Base-by-base conservation (phyloP, 495 filamentous ascomycete genomes). In the Hyaloscypha bicolor region DNA sequence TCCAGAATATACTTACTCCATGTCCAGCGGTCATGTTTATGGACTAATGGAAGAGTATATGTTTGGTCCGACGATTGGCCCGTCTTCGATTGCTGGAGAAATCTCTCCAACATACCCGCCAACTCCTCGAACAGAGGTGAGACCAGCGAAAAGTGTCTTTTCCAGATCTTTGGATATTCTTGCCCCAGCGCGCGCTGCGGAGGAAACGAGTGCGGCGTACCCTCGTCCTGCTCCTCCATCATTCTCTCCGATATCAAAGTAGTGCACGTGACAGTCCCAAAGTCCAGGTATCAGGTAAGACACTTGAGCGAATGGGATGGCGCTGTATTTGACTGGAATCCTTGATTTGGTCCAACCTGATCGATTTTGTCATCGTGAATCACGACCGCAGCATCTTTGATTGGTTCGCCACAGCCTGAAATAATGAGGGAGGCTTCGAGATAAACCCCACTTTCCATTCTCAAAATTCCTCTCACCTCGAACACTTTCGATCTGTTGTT, bases 181-280 rank as follows among this genome's bases (percentile, higher is more conserved):
- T 1, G 79, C 79, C 9, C 82, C 81, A 8, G 77, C 72, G 2
- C 75, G 66, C 11, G 63, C 63, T 8, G 63, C 61, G 19, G 61
- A 22, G 57, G 32, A 33, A 3, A 60, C 22, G 39, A 66, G 75
- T 52, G 51, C 51, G 32, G 11, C 45, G 31, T 35, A 62, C 6
- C 62, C 52, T 62, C 21, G 9, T 53, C 61, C 48, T 39, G 22
- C 22, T 32, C 51, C 51, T 1, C 45, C 25, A 56, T 71, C 69
- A 39, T 62, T 39, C 48, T 62, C 30, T 1, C 69, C 60, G 16
- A 72, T 73, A 52, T 68, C 70, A 25, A 57, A 42, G 67, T 79
- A 84, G 67, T 86, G 83, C 25, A 71, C 75, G 70, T 86, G 83
- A 60, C 75, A 78, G 63, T 86, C 83, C 83, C 83, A 86, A 9